phyloP scores from a whole-genome alignment of 2,329 filamentous ascomycete genomes.

The Penicillium brasilianum region DNA sequence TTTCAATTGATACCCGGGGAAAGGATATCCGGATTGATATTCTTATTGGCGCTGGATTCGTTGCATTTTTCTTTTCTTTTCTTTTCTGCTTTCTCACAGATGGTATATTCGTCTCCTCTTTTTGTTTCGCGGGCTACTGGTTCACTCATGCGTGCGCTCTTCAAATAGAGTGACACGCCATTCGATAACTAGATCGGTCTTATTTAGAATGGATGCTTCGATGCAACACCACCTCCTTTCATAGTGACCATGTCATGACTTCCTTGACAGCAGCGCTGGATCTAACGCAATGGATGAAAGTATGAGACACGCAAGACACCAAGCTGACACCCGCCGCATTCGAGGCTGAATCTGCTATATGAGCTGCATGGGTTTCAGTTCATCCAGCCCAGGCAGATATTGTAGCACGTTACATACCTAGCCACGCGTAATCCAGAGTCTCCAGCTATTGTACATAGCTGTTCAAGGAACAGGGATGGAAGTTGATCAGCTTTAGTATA shows the following conservation, averaged over 20 bases:
- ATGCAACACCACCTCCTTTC: neutral
- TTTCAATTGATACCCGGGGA: conserved; percentile 25
- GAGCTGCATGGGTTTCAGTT: neutral
- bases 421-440: neutral
- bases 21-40: conserved; percentile 18
- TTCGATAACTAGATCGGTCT: neutral
- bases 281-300: neutral
- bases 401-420: conserved; percentile 6
- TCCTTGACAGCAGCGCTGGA: neutral
- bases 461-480: neutral
- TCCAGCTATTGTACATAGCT: neutral
- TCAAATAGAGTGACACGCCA: conserved; percentile 8
- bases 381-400: neutral
- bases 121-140: conserved; percentile 13
- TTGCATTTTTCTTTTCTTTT: neutral
- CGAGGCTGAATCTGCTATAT: neutral
- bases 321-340: neutral
- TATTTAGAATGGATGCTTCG: conserved; percentile 7
- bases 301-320: neutral
- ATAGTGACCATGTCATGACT: too few relatives aligned
- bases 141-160: conserved; percentile 5
- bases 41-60: conserved; percentile 13
- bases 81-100: neutral
- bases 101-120: conserved; percentile 1
- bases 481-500: neutral